phyloP scores from a whole-genome alignment of 2,329 filamentous ascomycete species.

The Pseudogymnoascus destructans region DNA sequence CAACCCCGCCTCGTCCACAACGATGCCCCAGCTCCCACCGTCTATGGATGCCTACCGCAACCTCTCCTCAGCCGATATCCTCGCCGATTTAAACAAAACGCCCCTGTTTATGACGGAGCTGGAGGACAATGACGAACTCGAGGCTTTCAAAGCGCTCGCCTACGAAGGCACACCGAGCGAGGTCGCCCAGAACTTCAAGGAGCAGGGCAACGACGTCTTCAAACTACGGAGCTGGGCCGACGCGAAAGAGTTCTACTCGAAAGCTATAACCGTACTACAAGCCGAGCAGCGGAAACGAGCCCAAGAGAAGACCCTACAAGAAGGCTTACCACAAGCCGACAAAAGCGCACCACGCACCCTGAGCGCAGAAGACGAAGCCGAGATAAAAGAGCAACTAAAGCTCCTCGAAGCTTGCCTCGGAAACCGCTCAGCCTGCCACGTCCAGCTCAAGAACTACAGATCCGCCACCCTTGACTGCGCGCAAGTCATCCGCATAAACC shows the following conservation, averaged over 20 bases:
- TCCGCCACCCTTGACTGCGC: constrained; percentile 77
- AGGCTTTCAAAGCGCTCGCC: constrained; percentile 77
- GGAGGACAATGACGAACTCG: constrained; percentile 71
- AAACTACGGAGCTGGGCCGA: constrained; percentile 60
- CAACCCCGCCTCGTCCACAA: constrained; percentile 11
- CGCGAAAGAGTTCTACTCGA: constrained; percentile 82
- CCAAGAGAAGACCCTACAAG: constrained; percentile 18
- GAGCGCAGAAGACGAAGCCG: constrained; percentile 28
- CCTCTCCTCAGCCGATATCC: constrained; percentile 45
- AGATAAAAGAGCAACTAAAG: constrained; percentile 37
- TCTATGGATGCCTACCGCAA: constrained; percentile 43
- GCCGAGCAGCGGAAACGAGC: constrained; percentile 46
- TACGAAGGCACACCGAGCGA: constrained; percentile 87
- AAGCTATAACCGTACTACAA: constrained; percentile 63
- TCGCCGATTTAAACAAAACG: constrained; percentile 52
- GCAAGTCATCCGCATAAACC: constrained; percentile 64
- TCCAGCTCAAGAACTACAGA: constrained; percentile 80
- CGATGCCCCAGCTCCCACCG: constrained; percentile 35
- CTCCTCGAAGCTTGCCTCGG: constrained; percentile 66
- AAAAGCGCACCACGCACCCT: constrained; percentile 24
- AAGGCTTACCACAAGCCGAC: constrained; percentile 26
- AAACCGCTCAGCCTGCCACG: constrained; percentile 81
- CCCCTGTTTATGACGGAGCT: constrained; percentile 96
- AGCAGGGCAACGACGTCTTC: constrained; percentile 85
- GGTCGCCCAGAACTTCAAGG: constrained; percentile 72